Conservation (phyloP, 352 stramenopile species). For the Pythium volutum region DNA sequence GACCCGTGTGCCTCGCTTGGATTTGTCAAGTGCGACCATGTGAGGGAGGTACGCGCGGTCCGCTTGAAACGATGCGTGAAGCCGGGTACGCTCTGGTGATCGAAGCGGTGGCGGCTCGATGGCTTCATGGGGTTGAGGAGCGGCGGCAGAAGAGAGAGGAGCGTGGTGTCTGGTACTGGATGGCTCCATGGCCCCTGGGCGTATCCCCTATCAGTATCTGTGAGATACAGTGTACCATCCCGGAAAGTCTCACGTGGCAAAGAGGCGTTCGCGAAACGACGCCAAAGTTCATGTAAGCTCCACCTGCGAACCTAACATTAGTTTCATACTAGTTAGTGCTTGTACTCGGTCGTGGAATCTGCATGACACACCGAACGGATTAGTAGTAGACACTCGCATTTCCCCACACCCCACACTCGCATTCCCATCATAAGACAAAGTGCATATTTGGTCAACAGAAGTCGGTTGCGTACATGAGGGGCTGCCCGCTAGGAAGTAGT, state of each 20-base stretch:
- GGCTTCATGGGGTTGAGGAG: neutral
- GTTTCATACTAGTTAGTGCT: no score
- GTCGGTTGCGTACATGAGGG: conserved; percentile 6
- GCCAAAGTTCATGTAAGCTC: neutral
- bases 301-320: conserved; percentile 11
- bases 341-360: no score
- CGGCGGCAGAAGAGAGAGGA: neutral
- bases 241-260: no score
- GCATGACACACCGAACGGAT: no score
- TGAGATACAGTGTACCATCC: neutral
- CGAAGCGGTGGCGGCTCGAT: conserved; percentile 5
- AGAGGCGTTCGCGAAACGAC: conserved; percentile 28
- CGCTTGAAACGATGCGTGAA: conserved; percentile 47
- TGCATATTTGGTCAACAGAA: conserved; percentile 5
- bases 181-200: neutral
- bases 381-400: no score
- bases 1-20: conserved; percentile 36
- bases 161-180: neutral
- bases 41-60: conserved; percentile 48
- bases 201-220: neutral
- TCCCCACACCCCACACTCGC: neutral
- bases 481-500: neutral
- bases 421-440: neutral
- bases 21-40: conserved; percentile 34
- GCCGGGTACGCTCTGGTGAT: conserved; percentile 33